phyloP scores from a whole-genome alignment of 352 stramenopile genomes.

The Globisporangium heterothallicum region DNA sequence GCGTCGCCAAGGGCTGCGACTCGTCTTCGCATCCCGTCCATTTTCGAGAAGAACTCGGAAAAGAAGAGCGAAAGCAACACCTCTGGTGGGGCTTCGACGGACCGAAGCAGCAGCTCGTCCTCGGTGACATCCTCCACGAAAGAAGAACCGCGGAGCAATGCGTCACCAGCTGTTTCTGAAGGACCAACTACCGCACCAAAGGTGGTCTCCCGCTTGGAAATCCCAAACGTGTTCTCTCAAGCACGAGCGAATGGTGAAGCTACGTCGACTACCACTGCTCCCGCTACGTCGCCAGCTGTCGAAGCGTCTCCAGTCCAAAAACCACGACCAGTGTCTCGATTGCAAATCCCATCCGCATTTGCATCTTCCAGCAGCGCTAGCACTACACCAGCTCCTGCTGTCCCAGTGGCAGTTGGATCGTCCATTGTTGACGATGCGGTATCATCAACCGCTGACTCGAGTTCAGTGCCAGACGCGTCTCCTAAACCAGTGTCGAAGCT shows the following conservation, averaged over 20 bases:
- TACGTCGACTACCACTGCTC: not conserved
- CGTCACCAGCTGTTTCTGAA: not conserved
- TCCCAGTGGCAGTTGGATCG: not conserved
- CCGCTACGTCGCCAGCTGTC: not conserved
- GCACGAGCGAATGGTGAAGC: not conserved
- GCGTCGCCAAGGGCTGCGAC: constrained; percentile 19
- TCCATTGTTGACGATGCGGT: not conserved
- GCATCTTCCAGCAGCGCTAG: not conserved
- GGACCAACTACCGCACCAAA: not conserved
- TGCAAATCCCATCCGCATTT: constrained; percentile 20
- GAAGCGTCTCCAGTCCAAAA: not conserved
- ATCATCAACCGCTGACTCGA: not conserved
- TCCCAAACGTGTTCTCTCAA: not conserved
- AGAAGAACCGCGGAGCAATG: constrained; percentile 14
- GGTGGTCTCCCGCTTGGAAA: constrained; percentile 1
- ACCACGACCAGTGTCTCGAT: constrained; percentile 10
- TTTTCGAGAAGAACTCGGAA: constrained; percentile 35
- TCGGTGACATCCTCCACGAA: constrained; percentile 21
- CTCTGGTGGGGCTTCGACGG: not conserved
- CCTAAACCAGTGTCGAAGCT: constrained; percentile 64
- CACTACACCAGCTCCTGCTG: not conserved
- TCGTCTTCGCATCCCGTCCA: constrained; percentile 45
- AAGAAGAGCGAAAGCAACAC: constrained; percentile 5
- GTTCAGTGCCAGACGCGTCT: constrained; percentile 9
- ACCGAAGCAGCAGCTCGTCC: constrained; percentile 23